phyloP scores from a whole-genome alignment of 1,284 basidiomycete species.

The Trichosporon sp. region DNA sequence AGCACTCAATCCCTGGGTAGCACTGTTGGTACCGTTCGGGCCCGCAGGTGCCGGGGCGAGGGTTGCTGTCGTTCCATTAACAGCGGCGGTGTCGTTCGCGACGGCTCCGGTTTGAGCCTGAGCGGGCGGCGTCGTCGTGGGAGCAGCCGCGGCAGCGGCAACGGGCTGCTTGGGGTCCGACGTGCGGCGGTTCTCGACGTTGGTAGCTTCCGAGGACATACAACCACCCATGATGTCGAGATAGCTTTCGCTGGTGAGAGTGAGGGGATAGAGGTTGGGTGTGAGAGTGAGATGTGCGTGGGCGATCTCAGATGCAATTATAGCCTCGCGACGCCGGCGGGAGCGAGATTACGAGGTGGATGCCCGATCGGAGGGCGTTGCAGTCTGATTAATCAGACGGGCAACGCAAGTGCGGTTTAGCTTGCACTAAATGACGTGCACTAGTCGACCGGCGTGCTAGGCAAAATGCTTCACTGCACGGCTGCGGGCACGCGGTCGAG shows the following conservation, averaged over 20 bases:
- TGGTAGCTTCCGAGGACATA: conserved; percentile 42
- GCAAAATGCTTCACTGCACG: background rate
- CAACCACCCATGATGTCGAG: conserved; percentile 45
- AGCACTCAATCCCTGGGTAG: conserved; percentile 45
- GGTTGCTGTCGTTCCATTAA: conserved; percentile 32
- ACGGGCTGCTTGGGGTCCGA: conserved; percentile 27
- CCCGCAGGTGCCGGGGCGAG: conserved; percentile 38
- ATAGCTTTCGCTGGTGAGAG: background rate
- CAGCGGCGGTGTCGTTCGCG: background rate
- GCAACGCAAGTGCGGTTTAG: background rate
- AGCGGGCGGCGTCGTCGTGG: conserved; percentile 26
- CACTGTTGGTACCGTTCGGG: conserved; percentile 20
- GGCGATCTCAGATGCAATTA: background rate
- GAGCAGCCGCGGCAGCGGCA: conserved; percentile 20
- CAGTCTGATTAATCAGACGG: background rate
- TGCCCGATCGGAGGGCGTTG: background rate
- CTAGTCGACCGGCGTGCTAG: background rate
- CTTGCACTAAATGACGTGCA: conserved; percentile 4
- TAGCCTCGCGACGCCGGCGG: background rate
- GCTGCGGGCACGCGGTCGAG: background rate
- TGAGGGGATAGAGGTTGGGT: background rate
- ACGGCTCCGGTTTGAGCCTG: conserved; percentile 23
- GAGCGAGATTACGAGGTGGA: background rate
- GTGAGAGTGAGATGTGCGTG: background rate
- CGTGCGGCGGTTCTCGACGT: conserved; percentile 31